Percentiles rank a stretch among this genome's conserved stretches.
Evolutionary conservation across 805 yeast species (phyloP).

Genomic region (Lachancea thermotolerans): DNA sequence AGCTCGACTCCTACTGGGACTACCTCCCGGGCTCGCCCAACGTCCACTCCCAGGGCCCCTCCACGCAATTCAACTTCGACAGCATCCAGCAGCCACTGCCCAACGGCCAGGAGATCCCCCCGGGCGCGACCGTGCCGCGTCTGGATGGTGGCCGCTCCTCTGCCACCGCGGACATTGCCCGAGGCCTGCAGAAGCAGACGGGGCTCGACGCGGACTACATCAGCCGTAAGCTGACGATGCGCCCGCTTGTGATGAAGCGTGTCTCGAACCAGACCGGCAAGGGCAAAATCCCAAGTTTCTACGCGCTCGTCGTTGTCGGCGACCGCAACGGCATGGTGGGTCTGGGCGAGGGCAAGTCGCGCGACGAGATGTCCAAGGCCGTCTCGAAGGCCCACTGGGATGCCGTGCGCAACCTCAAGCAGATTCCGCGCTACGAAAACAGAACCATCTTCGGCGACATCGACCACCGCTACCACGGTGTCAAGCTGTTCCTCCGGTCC

Average conservation of each 20-base stretch:
- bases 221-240: slow-evolving; percentile 46
- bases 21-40: slow-evolving; percentile 31
- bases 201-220: slow-evolving; percentile 61
- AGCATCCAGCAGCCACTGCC: slow-evolving; percentile 22
- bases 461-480: slow-evolving; percentile 80
- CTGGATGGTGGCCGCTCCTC: slow-evolving; percentile 16
- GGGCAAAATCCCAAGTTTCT: slow-evolving; percentile 80
- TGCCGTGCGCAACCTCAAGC: slow-evolving; percentile 77
- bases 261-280: slow-evolving; percentile 89
- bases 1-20: slow-evolving; percentile 73
- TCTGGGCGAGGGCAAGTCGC: slow-evolving; percentile 88
- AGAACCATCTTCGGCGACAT: slow-evolving; percentile 85
- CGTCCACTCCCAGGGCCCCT: slow-evolving; percentile 17
- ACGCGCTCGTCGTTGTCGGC: slow-evolving; percentile 84
- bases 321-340: slow-evolving; percentile 87
- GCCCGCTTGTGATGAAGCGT: slow-evolving; percentile 65
- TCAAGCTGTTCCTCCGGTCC: slow-evolving; percentile 69
- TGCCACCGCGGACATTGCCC: slow-evolving; percentile 35
- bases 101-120: slow-evolving; percentile 17
- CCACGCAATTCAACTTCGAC: slow-evolving; percentile 18
- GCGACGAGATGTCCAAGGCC: slow-evolving; percentile 69
- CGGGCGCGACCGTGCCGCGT: slow-evolving; percentile 19
- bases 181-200: slow-evolving; percentile 53
- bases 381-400: slow-evolving; percentile 84
- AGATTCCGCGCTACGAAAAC: slow-evolving; percentile 81